phyloP scores from a whole-genome alignment of 1,139 yeast genomes.

The Geotrichum fermentans region DNA sequence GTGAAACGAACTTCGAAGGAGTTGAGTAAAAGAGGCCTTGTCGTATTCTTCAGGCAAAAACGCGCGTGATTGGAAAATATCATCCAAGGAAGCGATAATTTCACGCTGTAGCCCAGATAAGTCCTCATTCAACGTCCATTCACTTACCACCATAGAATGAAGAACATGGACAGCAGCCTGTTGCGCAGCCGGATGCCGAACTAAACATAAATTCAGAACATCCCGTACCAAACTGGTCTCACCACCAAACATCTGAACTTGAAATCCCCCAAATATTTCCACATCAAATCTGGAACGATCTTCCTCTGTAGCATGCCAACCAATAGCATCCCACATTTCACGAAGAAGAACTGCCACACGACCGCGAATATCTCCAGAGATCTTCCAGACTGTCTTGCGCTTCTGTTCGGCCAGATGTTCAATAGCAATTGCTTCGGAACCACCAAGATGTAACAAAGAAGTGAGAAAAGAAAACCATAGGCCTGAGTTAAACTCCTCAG shows the following conservation, averaged over 20 bases:
- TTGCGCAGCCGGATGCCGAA: constrained; percentile 60
- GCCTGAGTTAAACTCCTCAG: constrained; percentile 55
- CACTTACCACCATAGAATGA: constrained; percentile 68
- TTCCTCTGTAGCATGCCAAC: constrained; percentile 60
- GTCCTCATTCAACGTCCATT: constrained; percentile 56
- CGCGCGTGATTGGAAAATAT: constrained; percentile 56
- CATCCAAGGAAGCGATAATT: constrained; percentile 50
- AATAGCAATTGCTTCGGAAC: constrained; percentile 35
- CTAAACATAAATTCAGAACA: constrained; percentile 63
- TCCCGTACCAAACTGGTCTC: constrained; percentile 61
- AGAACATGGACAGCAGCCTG: constrained; percentile 61
- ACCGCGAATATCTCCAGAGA: constrained; percentile 61
- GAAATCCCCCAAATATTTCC: constrained; percentile 64
- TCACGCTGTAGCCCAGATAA: constrained; percentile 61
- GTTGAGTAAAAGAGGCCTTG: constrained; percentile 50
- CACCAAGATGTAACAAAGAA: constrained; percentile 55
- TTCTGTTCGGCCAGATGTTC: constrained; percentile 55
- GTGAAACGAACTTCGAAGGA: constrained; percentile 49
- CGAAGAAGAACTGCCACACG: constrained; percentile 54
- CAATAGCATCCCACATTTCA: constrained; percentile 69
- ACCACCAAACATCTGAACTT: constrained; percentile 57
- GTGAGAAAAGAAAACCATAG: constrained; percentile 52
- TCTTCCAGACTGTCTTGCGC: constrained; percentile 60
- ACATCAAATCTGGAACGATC: constrained; percentile 60
- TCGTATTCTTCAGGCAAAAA: constrained; percentile 50